Base-by-base conservation (phyloP, 805 yeast species). In the Grigorovia jiainica region DNA sequence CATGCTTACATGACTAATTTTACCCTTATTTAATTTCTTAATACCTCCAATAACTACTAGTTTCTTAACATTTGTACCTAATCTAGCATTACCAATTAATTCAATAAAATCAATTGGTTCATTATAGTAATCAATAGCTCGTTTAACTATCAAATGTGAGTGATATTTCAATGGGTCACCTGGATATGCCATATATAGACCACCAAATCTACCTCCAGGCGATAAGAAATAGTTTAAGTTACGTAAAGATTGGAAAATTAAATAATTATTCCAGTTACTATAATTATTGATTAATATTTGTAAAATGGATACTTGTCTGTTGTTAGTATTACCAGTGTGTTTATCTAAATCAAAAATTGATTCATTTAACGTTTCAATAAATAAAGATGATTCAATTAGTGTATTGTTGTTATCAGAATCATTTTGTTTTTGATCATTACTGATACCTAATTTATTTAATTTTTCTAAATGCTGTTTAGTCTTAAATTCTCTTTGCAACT, bases 101-200 rank as follows among this genome's bases (percentile, higher is more conserved):
- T 76, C 76, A 34, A 73, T 53, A 32, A 87, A 53, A 2, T 73
- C 73, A 46, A 73, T 72, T 38, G 77, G 73, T 29, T 72, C 70
- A 48, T 72, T 65, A 30, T 60, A 63, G 16, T 68, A 66, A 20
- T 60, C 63, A 11, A 68, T 49, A 0, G 78, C 68, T 38, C 75
- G 73, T 23, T 50, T 53, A 2, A 85, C 82, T 5, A 85, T 79
- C 48, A 79, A 68, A 60, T 90, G 96, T 2, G 97, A 83, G 62
- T 90, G 98, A 54, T 77, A 92, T 37, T 92, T 62, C 41, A 90
- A 65, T 7, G 97, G 95, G 57, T 90, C 98, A 1, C 97, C 97
- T 0, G 97, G 97, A 49, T 90, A 90, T 2, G 89, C 87, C 43
- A 92, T 75, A 53, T 77, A 87, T 42, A 78, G 78, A 5, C 95